Percentiles rank a stretch among this genome's conserved stretches.
Evolutionary conservation across 2,329 filamentous ascomycete genomes (phyloP).

Genomic region (Botrytis porri): DNA sequence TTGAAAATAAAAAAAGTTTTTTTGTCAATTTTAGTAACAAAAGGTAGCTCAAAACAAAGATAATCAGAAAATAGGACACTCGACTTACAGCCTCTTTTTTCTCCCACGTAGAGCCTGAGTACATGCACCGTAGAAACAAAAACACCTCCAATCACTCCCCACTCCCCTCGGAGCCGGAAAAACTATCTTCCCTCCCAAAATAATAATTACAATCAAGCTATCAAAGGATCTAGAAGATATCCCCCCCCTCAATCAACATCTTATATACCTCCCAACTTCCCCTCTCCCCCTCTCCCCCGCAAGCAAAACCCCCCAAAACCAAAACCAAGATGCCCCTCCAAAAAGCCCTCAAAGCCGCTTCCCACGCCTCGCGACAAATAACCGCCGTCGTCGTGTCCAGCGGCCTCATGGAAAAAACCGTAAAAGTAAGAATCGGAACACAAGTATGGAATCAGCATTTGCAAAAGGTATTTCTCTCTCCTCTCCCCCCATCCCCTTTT

Average conservation of each 20-base stretch:
- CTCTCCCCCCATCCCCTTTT: background rate
- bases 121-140: too few relatives aligned
- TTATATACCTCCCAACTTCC: too few relatives aligned
- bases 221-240: background rate
- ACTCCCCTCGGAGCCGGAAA: constrained; percentile 5
- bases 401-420: constrained; percentile 73
- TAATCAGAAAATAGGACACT: too few relatives aligned
- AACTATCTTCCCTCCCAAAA: constrained; percentile 5
- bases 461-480: constrained; percentile 57
- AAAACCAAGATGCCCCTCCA: constrained; percentile 1
- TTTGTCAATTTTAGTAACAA: too few relatives aligned
- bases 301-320: too few relatives aligned
- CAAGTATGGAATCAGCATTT: constrained; percentile 71
- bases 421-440: constrained; percentile 71
- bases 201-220: background rate
- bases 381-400: constrained; percentile 67
- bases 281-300: too few relatives aligned
- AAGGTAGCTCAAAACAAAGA: too few relatives aligned
- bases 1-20: too few relatives aligned
- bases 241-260: too few relatives aligned
- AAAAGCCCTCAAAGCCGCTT: background rate
- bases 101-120: too few relatives aligned
- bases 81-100: too few relatives aligned
- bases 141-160: too few relatives aligned
- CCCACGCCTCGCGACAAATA: constrained; percentile 20